Evolutionary conservation across 768 basidiomycete species (phyloP).

Genomic region (Calocybe cyanea): DNA sequence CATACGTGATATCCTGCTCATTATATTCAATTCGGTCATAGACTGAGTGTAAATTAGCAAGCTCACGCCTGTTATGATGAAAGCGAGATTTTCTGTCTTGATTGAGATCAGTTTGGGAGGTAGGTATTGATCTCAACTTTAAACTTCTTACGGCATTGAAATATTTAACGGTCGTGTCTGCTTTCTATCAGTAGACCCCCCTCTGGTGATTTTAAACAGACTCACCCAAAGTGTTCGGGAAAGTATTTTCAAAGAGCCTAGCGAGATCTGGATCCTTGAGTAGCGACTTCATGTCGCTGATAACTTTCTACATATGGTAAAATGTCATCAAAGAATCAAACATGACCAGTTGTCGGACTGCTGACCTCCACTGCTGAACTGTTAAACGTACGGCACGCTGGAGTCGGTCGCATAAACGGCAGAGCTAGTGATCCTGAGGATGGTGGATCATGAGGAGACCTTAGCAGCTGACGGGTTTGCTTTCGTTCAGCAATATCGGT

Average conservation of each 20-base stretch:
- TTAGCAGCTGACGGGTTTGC: too few relatives aligned
- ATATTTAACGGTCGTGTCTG: constrained; percentile 80
- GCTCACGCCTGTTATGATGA: constrained; percentile 75
- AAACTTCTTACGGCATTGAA: constrained; percentile 49
- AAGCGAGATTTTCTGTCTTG: constrained; percentile 66
- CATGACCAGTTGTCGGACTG: not conserved
- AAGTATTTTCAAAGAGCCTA: constrained; percentile 76
- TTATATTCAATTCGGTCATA: constrained; percentile 4
- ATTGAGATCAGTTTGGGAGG: not conserved
- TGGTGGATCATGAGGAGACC: constrained; percentile 48
- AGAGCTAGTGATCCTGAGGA: constrained; percentile 59
- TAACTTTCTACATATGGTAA: constrained; percentile 53
- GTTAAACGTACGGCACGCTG: constrained; percentile 71
- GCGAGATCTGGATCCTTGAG: constrained; percentile 78
- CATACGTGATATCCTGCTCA: constrained; percentile 68
- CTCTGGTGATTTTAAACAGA: constrained; percentile 25
- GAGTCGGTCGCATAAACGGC: constrained; percentile 71
- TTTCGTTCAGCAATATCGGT: too few relatives aligned
- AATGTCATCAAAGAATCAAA: not conserved
- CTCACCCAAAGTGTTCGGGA: constrained; percentile 76
- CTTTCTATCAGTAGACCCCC: constrained; percentile 12
- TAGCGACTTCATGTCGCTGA: constrained; percentile 65
- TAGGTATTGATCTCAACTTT: not conserved
- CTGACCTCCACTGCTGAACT: constrained; percentile 70
- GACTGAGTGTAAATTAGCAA: not conserved